Conservation (phyloP, 1,284 basidiomycete species). For the Ceratobasidium sp. region DNA sequence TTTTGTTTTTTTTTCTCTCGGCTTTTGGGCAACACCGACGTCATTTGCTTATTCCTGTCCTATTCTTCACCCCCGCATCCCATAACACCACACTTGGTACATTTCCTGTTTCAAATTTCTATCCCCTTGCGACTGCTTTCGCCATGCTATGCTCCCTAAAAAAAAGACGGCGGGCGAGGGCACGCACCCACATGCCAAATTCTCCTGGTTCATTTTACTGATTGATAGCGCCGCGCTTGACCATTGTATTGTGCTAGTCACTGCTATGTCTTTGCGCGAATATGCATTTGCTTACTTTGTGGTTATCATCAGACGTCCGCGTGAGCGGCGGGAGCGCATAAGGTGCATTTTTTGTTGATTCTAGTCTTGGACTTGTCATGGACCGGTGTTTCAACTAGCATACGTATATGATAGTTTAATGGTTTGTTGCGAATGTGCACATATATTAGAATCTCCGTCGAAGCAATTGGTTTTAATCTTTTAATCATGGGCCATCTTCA, state of each 20-base stretch:
- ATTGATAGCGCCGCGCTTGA: constrained; percentile 32
- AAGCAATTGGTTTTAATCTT: no score
- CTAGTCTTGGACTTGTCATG: no score
- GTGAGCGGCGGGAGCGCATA: not conserved
- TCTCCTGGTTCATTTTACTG: constrained; percentile 16
- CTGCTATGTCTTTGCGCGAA: constrained; percentile 44
- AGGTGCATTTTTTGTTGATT: no score
- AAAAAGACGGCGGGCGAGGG: not conserved
- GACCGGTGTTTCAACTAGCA: no score
- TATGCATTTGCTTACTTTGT: constrained; percentile 38
- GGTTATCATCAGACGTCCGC: not conserved
- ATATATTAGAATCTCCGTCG: no score
- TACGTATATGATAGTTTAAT: no score
- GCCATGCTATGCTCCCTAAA: constrained; percentile 7
- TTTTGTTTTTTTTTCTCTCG: constrained; percentile 22
- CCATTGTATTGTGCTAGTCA: constrained; percentile 45
- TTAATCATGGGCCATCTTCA: no score
- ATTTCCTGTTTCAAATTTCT: constrained; percentile 5
- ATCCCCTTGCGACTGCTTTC: not conserved
- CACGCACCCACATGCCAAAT: constrained; percentile 22
- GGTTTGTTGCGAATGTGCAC: no score
- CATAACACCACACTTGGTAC: constrained; percentile 31
- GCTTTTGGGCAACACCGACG: constrained; percentile 34
- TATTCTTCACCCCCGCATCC: constrained; percentile 19
- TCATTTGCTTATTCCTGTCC: constrained; percentile 16